These are phyloP conservation scores for Pancytospora epiphaga DNA, from an alignment of 371 early-diverging fungal species.

Conservation along the genomic window DNA sequence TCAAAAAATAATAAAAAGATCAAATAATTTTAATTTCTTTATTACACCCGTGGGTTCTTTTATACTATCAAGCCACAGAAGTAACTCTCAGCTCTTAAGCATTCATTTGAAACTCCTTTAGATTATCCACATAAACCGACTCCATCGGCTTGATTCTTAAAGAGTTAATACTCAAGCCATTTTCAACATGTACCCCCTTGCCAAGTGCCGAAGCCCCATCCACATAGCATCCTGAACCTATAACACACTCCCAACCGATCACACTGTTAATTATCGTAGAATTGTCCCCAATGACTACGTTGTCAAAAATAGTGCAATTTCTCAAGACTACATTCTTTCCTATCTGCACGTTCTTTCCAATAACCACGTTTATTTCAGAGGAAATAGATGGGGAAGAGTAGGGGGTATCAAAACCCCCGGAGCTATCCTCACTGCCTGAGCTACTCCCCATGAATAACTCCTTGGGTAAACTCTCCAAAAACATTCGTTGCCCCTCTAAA, in stretches of 20 bases:
- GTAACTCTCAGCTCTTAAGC: too few relatives aligned
- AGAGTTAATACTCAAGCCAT: background rate
- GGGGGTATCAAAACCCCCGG: background rate
- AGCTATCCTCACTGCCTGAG: background rate
- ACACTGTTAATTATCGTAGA: constrained; percentile 79
- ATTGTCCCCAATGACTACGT: constrained; percentile 71
- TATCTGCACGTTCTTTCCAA: constrained; percentile 71
- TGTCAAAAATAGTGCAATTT: constrained; percentile 77
- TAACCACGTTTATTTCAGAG: constrained; percentile 78
- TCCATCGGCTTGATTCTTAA: background rate
- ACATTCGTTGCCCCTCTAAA: constrained; percentile 78
- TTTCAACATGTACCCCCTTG: constrained; percentile 1
- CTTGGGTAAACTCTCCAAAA: constrained; percentile 63
- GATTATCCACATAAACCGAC: background rate
- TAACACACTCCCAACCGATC: constrained; percentile 78
- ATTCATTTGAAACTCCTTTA: background rate
- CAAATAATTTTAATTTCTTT: too few relatives aligned
- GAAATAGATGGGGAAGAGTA: constrained; percentile 58
- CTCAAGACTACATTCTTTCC: constrained; percentile 68
- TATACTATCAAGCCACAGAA: too few relatives aligned
- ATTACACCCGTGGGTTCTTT: too few relatives aligned
- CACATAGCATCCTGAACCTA: constrained; percentile 17
- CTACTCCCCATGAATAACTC: background rate
- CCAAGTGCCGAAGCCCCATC: background rate
- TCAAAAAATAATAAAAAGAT: too few relatives aligned